A percentile compares a stretch with the other conserved stretches of the same genome.
Evolutionary conservation across 208 protist genomes (phyloP).

Genomic region (Trypanosoma rangeli): DNA sequence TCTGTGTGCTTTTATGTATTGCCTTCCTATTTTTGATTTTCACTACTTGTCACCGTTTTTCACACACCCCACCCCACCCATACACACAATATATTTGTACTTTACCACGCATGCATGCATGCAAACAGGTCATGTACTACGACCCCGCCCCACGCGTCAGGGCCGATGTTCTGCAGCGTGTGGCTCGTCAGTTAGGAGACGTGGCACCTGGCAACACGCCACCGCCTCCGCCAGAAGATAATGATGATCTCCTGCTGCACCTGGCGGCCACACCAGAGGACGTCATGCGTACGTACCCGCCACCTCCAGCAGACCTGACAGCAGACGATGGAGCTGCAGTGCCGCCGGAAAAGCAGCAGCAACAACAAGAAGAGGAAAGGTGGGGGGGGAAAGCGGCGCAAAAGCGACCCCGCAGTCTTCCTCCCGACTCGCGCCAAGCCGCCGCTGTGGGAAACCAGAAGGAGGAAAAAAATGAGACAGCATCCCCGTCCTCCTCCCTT

Average conservation of each 20-base stretch:
- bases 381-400: background rate
- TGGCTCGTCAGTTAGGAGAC: constrained; percentile 2
- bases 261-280: constrained; percentile 42
- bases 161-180: constrained; percentile 8
- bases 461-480: background rate
- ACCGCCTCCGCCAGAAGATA: background rate
- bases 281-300: constrained; percentile 40
- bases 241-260: constrained; percentile 26
- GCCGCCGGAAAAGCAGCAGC: background rate
- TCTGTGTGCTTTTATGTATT: too few relatives aligned
- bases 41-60: background rate
- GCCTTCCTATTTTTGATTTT: too few relatives aligned
- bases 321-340: background rate
- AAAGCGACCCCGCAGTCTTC: background rate
- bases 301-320: constrained; percentile 25
- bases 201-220: constrained; percentile 2
- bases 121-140: constrained; percentile 13
- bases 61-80: background rate
- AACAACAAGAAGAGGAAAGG: background rate
- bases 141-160: constrained; percentile 27
- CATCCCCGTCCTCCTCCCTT: constrained; percentile 2
- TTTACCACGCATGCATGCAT: constrained; percentile 7
- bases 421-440: background rate
- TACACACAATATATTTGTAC: background rate
- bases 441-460: background rate